These are phyloP conservation scores for Scytalidium sp. DNA, from an alignment of 2,329 filamentous ascomycete species.

Conservation along the genomic window DNA sequence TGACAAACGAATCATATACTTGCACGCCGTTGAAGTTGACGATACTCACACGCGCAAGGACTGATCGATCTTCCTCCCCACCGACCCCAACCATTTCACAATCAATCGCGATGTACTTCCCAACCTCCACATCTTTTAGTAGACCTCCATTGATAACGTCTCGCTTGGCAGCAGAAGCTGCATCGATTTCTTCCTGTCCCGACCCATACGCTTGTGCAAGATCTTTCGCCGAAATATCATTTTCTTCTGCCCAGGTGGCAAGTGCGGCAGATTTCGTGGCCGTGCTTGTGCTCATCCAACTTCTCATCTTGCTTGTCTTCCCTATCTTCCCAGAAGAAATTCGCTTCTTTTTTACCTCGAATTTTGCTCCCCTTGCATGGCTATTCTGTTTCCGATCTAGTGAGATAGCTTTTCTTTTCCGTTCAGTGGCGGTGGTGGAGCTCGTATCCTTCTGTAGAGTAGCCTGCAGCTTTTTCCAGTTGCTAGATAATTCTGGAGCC, in stretches of 20 bases:
- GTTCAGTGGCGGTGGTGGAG: constrained; percentile 16
- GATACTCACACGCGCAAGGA: constrained; percentile 80
- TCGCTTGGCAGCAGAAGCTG: constrained; percentile 40
- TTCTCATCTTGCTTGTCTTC: constrained; percentile 47
- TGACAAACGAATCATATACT: constrained; percentile 91
- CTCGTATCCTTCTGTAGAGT: constrained; percentile 44
- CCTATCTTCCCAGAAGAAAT: constrained; percentile 4
- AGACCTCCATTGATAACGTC: constrained; percentile 63
- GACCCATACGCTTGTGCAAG: constrained; percentile 61
- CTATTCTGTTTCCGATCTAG: constrained; percentile 25
- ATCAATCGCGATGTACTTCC: constrained; percentile 90
- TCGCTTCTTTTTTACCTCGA: constrained; percentile 17
- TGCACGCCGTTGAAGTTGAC: constrained; percentile 94
- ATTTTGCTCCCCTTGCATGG: constrained; percentile 29
- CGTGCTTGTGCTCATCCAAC: constrained; percentile 47
- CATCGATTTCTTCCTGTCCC: constrained; percentile 42
- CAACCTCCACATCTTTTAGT: constrained; percentile 62
- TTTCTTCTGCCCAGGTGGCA: constrained; percentile 58
- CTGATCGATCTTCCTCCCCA: constrained; percentile 65
- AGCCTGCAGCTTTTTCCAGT: constrained; percentile 77
- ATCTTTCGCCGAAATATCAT: constrained; percentile 57
- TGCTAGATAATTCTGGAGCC: constrained; percentile 52
- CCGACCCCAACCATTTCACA: constrained; percentile 98
- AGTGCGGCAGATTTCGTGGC: constrained; percentile 49
- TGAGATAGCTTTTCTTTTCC: constrained; percentile 29